A percentile compares a stretch with the other conserved stretches of the same genome.
These are phyloP conservation scores for Fusarium papillatum DNA, from an alignment of 2,329 filamentous ascomycete genomes.

Conservation along the genomic window DNA sequence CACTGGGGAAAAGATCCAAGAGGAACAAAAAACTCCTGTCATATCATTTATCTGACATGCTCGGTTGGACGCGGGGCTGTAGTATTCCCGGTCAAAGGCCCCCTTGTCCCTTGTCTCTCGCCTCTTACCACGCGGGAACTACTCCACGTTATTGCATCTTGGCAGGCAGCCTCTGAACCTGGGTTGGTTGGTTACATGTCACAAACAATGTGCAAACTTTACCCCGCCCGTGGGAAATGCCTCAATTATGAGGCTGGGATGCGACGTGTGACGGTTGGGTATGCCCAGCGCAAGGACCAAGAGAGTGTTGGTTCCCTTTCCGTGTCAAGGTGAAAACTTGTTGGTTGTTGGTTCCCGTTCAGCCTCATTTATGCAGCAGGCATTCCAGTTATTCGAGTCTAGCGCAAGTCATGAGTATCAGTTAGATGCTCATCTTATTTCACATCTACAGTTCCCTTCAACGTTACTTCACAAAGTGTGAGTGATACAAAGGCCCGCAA, in stretches of 20 bases:
- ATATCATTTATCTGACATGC: not conserved
- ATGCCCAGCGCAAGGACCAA: not conserved
- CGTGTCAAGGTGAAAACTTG: not conserved
- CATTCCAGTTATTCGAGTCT: not conserved
- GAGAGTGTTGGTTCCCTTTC: not conserved
- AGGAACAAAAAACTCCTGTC: not conserved
- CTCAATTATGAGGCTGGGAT: not conserved
- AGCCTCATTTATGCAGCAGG: not conserved
- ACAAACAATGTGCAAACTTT: not conserved
- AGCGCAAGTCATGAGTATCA: not conserved
- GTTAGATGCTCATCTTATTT: not conserved
- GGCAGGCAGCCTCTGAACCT: not conserved
- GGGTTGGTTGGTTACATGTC: not conserved
- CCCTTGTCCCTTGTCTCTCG: not conserved
- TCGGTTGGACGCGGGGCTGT: not conserved
- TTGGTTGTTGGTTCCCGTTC: not conserved
- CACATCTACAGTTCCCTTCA: not conserved
- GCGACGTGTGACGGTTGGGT: not conserved
- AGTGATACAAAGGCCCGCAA: not conserved
- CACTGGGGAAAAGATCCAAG: not conserved
- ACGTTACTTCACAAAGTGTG: not conserved
- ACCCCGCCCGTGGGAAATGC: conserved; percentile 1
- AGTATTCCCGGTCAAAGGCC: not conserved
- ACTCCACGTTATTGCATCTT: conserved; percentile 2
- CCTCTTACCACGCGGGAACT: not conserved